Conservation (phyloP, 2,329 filamentous ascomycete genomes). For the Leptographium lundbergii region DNA sequence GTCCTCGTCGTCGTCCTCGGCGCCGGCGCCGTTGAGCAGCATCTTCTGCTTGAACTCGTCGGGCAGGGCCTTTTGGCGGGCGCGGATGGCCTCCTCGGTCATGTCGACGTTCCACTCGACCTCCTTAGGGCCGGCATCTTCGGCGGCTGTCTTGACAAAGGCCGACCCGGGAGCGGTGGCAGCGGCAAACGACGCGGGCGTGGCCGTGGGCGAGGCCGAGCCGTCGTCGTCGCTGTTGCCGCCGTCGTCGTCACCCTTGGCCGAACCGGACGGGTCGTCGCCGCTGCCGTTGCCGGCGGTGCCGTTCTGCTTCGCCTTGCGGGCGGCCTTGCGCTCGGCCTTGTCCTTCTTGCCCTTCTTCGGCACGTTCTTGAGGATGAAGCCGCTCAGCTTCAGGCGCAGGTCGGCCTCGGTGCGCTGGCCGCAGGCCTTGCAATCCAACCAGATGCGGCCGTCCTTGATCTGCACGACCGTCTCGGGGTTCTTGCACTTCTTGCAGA, state of each 20-base stretch:
- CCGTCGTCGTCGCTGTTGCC: conserved; percentile 83
- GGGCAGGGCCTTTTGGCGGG: conserved; percentile 86
- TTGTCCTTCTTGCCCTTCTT: conserved; percentile 97
- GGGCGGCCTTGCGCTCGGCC: conserved; percentile 79
- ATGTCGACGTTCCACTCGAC: conserved; percentile 96
- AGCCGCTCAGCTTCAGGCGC: conserved; percentile 89
- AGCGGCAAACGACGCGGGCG: conserved; percentile 35
- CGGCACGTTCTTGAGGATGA: conserved; percentile 91
- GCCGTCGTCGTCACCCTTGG: conserved; percentile 34
- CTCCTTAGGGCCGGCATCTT: conserved; percentile 50
- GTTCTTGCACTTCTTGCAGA: conserved; percentile 99
- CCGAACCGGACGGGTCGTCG: conserved; percentile 40
- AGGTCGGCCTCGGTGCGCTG: conserved; percentile 84
- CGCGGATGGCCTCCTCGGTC: conserved; percentile 88
- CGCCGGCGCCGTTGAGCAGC: conserved; percentile 59
- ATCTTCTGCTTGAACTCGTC: conserved; percentile 89
- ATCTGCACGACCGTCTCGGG: conserved; percentile 93
- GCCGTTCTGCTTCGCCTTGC: conserved; percentile 71
- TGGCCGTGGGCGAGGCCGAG: conserved; percentile 32
- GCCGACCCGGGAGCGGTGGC: conserved; percentile 39
- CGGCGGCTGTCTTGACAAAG: conserved; percentile 29
- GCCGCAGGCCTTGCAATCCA: conserved; percentile 98
- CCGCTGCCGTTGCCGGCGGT: conserved; percentile 51
- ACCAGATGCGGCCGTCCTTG: conserved; percentile 81
- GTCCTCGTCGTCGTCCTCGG: conserved; percentile 67